Percentiles rank a stretch among this genome's conserved stretches.
phyloP scores from a whole-genome alignment of 2,329 filamentous ascomycete species.

The Dissoconium aciculare region DNA sequence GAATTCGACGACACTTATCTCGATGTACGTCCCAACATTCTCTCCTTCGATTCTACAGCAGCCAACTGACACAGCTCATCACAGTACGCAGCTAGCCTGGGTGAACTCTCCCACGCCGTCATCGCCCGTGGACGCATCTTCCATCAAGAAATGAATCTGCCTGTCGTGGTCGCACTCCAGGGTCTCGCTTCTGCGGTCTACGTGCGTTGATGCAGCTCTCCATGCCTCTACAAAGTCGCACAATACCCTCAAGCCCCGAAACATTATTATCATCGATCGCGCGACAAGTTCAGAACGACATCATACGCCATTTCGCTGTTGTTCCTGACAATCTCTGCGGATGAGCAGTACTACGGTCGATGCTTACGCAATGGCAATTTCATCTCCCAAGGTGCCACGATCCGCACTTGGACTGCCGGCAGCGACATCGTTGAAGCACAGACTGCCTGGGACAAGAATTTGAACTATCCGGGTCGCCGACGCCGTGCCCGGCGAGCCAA shows the following conservation, averaged over 20 bases:
- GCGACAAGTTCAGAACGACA: too few relatives aligned
- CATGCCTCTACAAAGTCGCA: not conserved
- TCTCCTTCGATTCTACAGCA: not conserved
- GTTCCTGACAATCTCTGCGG: too few relatives aligned
- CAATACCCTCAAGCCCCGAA: not conserved
- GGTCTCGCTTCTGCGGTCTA: constrained; percentile 20
- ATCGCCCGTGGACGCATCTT: constrained; percentile 20
- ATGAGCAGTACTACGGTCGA: constrained; percentile 1
- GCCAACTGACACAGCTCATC: not conserved
- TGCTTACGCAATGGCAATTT: constrained; percentile 17
- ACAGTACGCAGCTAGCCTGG: constrained; percentile 4
- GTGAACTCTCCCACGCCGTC: constrained; percentile 3
- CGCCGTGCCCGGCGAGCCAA: too few relatives aligned
- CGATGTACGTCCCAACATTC: not conserved
- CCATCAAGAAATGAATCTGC: constrained; percentile 25
- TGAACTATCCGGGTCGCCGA: too few relatives aligned
- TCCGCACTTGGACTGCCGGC: constrained; percentile 26
- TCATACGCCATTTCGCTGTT: too few relatives aligned
- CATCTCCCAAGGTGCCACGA: constrained; percentile 17
- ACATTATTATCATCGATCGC: too few relatives aligned
- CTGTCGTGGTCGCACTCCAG: constrained; percentile 20
- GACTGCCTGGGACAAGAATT: constrained; percentile 6
- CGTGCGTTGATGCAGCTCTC: not conserved
- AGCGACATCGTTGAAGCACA: constrained; percentile 15
- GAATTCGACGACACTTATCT: not conserved